Conservation (phyloP, 306 rosid genomes). For the Cicer judaicum region DNA sequence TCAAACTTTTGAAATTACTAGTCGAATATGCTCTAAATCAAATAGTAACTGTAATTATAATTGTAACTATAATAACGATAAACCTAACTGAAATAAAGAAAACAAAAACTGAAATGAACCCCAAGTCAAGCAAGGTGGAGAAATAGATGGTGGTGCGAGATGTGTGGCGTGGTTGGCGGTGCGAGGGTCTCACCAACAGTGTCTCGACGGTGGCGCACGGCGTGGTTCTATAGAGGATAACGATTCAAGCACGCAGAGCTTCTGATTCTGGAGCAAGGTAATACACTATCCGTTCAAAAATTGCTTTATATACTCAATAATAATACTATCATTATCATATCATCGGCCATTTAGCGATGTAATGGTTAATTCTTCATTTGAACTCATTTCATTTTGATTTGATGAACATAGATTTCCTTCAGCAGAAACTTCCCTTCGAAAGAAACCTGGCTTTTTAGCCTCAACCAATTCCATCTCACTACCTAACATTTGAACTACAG, state of each 20-base stretch:
- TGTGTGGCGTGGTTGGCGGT: no score
- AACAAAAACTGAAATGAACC: no score
- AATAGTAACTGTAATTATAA: no score
- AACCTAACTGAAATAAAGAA: no score
- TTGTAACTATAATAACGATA: no score
- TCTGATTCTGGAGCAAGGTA: not conserved
- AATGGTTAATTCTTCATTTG: conserved; percentile 41
- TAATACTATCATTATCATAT: not conserved
- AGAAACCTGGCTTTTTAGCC: conserved; percentile 62
- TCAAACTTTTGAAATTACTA: no score
- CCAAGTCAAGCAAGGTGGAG: no score
- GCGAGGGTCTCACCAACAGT: no score
- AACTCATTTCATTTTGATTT: conserved; percentile 36
- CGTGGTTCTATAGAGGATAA: no score
- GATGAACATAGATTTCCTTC: conserved; percentile 26
- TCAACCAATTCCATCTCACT: conserved; percentile 48
- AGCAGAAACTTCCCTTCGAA: not conserved
- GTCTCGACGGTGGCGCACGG: no score
- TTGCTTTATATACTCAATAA: not conserved
- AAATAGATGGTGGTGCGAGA: no score
- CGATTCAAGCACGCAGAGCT: not conserved
- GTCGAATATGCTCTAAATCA: no score
- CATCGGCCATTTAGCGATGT: conserved; percentile 32
- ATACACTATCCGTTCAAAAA: not conserved
- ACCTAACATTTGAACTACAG: conserved; percentile 54